Evolutionary conservation across 2,329 filamentous ascomycete genomes (phyloP).

Genomic region (Zymoseptoria crescenta): DNA sequence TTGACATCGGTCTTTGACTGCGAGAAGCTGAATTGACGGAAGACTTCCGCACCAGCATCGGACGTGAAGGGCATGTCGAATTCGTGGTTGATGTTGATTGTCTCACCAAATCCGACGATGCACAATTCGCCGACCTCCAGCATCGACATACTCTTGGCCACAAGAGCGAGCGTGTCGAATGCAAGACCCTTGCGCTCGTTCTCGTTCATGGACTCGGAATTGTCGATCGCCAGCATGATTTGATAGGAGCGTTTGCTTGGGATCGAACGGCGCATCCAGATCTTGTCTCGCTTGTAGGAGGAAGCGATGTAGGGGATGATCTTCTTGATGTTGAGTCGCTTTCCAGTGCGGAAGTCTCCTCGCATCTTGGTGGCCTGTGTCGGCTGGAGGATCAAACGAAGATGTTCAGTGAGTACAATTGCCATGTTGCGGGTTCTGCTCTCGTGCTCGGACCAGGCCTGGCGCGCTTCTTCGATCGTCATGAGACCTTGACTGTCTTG

Average conservation of each 20-base stretch:
- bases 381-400: constrained; percentile 89
- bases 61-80: constrained; percentile 75
- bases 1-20: constrained; percentile 82
- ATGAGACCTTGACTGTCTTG: constrained; percentile 21
- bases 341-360: constrained; percentile 92
- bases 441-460: constrained; percentile 81
- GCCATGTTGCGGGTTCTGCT: constrained; percentile 76
- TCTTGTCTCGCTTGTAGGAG: constrained; percentile 98
- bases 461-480: constrained; percentile 50
- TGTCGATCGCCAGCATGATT: constrained; percentile 94
- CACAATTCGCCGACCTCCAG: constrained; percentile 92
- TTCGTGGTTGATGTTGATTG: constrained; percentile 76
- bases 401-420: constrained; percentile 82
- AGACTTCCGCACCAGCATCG: constrained; percentile 73
- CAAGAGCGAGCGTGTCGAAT: constrained; percentile 88
- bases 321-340: constrained; percentile 97
- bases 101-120: constrained; percentile 79
- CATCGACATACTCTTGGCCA: constrained; percentile 79
- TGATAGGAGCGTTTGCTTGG: constrained; percentile 94
- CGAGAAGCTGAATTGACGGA: constrained; percentile 76
- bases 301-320: constrained; percentile 99
- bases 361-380: constrained; percentile 94
- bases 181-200: constrained; percentile 68
- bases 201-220: constrained; percentile 90
- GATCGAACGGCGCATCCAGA: constrained; percentile 93